These are phyloP conservation scores for Aschersonia sp. DNA, from an alignment of 2,329 filamentous ascomycete genomes.

Conservation along the genomic window DNA sequence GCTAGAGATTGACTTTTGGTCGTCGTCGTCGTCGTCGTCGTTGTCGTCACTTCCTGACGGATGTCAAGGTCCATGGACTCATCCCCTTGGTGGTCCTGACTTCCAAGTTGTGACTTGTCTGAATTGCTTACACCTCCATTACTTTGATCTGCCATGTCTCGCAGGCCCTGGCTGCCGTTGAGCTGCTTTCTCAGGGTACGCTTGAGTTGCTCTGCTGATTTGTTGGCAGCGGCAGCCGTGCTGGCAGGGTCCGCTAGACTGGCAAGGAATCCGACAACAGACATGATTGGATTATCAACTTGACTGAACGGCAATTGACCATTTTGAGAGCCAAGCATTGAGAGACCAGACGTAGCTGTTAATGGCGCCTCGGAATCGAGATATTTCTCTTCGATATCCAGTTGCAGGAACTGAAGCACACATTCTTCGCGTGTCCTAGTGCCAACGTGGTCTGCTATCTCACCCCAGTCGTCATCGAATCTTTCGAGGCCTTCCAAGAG, in stretches of 20 bases:
- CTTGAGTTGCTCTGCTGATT: conserved; percentile 75
- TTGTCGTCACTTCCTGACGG: conserved; percentile 33
- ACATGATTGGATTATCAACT: conserved; percentile 91
- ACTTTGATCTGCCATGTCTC: conserved; percentile 43
- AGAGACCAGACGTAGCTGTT: conserved; percentile 40
- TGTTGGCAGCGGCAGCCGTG: conserved; percentile 79
- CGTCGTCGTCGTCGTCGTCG: conserved; percentile 33
- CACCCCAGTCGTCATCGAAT: conserved; percentile 91
- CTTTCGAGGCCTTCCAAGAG: conserved; percentile 82
- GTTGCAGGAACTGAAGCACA: conserved; percentile 86
- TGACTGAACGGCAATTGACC: conserved; percentile 83
- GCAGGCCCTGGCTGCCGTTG: conserved; percentile 36
- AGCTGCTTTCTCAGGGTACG: conserved; percentile 65
- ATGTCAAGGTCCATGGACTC: conserved; percentile 53
- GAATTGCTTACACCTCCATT: conserved; percentile 20
- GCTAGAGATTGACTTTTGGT: conserved; percentile 39
- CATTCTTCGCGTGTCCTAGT: conserved; percentile 90
- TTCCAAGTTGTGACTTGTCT: background rate
- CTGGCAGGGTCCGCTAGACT: conserved; percentile 81
- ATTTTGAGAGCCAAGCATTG: conserved; percentile 55
- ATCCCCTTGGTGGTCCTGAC: conserved; percentile 19
- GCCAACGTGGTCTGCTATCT: conserved; percentile 82
- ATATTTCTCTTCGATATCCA: conserved; percentile 97
- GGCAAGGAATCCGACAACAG: conserved; percentile 86
- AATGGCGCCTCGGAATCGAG: conserved; percentile 55